Base-by-base conservation (phyloP, 2,329 filamentous ascomycete genomes). In the Metarhizium rileyi region DNA sequence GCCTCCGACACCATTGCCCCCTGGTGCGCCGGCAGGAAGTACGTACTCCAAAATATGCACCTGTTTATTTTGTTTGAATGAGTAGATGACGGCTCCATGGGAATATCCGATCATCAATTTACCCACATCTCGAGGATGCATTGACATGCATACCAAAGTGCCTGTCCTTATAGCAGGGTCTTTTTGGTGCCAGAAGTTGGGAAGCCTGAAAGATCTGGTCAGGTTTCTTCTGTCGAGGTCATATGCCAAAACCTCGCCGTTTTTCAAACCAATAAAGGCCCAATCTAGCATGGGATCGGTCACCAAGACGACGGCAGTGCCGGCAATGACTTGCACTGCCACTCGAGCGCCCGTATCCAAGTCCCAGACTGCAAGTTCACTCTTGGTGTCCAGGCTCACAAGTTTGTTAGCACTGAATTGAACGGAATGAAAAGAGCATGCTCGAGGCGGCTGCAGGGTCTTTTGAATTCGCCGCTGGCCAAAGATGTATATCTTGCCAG, bases 241-340 rank as follows among this genome's bases (percentile, higher is more conserved):
- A 63, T 91, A 98, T n/a, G 89, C 88, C 52, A 91, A 76, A 10
- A 97, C 75, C 51, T 97, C 90, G 52, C 91, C 90, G 61, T 78
- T 87, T 55, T 87, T 81, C 54, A 90, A 71, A 12, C 90, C 93
- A 42, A 97, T 72, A 53, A 98, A 85, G 35, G 85, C 89, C 81
- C 94, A 98, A 66, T 98, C 93, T 52, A 98, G 74, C 70, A 88
- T 87, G 1, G 91, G 89, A 63, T 98, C 93, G 7, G 86, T 90
- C 50, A 86, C 76, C 59, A 97, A 64, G 28, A 80, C 78, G 14
- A 81, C 83, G 20, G 90, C 87, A 45, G 82, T 77, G 5, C 88
- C 90, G 0, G 89, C 87, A 9, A 89, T 84, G 4, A 86, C 80
- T 62, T 90, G 85, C 30, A 81, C 81, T 25, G 81, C 79, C 36